phyloP scores from a whole-genome alignment of 345 rosid species.

The Gossypium stocksii region DNA sequence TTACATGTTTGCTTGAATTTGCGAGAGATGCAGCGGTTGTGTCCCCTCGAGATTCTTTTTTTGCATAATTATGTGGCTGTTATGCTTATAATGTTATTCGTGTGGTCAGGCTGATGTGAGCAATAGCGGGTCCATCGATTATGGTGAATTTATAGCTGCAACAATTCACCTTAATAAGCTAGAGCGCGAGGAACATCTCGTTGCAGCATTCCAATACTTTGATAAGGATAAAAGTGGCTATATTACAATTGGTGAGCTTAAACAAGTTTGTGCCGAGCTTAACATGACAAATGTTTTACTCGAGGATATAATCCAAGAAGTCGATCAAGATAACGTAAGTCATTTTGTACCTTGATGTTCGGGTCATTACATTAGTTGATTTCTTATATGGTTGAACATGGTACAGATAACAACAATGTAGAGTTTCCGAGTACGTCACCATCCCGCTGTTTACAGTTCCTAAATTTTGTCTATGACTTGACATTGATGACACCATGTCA shows the following conservation, averaged over 20 bases:
- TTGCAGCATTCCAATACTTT: constrained; percentile 88
- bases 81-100: constrained; percentile 2
- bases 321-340: constrained; percentile 94
- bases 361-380: background rate
- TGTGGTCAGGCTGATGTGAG: constrained; percentile 86
- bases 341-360: constrained; percentile 3
- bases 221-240: constrained; percentile 96
- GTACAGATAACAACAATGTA: constrained; percentile 1
- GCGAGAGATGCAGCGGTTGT: too few species aligned
- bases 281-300: constrained; percentile 83
- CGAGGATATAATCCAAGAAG: constrained; percentile 92
- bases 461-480: background rate
- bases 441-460: background rate
- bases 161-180: constrained; percentile 89
- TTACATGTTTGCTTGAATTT: too few species aligned
- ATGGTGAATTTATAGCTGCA: constrained; percentile 95
- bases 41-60: background rate
- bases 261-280: constrained; percentile 90
- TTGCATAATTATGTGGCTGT: background rate
- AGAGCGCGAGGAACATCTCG: constrained; percentile 97
- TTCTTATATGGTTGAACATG: constrained; percentile 3
- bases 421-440: constrained; percentile 5
- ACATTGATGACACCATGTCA: background rate
- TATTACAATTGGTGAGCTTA: constrained; percentile 94
- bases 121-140: constrained; percentile 95